phyloP scores from a whole-genome alignment of 768 basidiomycete genomes.

The Rhizopogon roseolus region DNA sequence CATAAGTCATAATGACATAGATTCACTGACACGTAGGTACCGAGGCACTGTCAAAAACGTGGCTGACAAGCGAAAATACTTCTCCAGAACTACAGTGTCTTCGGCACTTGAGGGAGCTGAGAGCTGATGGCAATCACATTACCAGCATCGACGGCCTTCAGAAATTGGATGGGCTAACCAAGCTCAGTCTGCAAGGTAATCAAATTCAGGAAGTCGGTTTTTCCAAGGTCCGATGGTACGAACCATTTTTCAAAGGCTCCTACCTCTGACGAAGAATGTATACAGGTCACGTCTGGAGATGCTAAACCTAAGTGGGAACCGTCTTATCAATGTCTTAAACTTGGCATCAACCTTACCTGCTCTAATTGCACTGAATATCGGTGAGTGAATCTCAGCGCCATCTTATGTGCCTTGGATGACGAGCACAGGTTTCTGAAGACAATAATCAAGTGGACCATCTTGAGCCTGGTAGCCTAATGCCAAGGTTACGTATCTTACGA shows the following conservation, averaged over 20 bases:
- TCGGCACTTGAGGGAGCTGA: constrained; percentile 81
- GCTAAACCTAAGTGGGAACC: constrained; percentile 78
- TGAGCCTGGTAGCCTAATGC: constrained; percentile 49
- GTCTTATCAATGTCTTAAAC: constrained; percentile 52
- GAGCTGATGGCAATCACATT: constrained; percentile 85
- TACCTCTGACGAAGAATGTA: constrained; percentile 8
- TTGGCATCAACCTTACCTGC: constrained; percentile 52
- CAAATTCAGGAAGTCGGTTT: constrained; percentile 59
- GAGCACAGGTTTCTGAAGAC: constrained; percentile 42
- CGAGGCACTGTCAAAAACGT: not conserved
- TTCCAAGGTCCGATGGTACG: constrained; percentile 59
- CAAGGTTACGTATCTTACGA: constrained; percentile 77
- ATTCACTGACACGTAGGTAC: constrained; percentile 78
- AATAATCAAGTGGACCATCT: constrained; percentile 63
- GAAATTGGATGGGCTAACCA: constrained; percentile 74
- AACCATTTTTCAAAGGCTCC: constrained; percentile 3
- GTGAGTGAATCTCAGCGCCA: constrained; percentile 44
- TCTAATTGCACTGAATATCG: constrained; percentile 75
- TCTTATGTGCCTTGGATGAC: constrained; percentile 10
- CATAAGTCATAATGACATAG: constrained; percentile 85
- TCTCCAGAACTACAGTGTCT: constrained; percentile 75
- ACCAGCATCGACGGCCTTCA: constrained; percentile 69
- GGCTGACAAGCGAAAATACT: not conserved
- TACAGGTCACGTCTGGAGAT: constrained; percentile 63
- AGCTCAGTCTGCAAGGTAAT: constrained; percentile 81